phyloP scores from a whole-genome alignment of 306 rosid species.

The Gastrolobium villosum region DNA sequence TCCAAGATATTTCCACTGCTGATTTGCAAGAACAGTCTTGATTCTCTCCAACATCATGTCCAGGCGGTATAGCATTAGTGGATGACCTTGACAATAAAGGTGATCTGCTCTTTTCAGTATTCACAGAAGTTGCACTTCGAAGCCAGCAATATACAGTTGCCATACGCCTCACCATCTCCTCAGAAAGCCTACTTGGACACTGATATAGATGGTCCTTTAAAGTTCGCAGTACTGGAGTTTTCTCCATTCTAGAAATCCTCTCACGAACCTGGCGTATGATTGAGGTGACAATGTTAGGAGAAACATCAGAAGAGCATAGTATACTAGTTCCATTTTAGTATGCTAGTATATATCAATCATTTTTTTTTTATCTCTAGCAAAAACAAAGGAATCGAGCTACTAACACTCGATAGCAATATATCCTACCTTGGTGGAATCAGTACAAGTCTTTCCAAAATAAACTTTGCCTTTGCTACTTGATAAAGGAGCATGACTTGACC shows the following conservation, averaged over 20 bases:
- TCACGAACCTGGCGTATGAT: conserved; percentile 57
- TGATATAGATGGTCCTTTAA: conserved; percentile 85
- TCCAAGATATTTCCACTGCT: conserved; percentile 81
- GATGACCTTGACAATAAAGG: conserved; percentile 77
- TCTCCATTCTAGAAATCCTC: conserved; percentile 56
- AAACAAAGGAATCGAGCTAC: conserved; percentile 22
- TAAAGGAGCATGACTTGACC: conserved; percentile 59
- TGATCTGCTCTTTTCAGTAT: conserved; percentile 62
- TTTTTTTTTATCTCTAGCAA: conserved; percentile 24
- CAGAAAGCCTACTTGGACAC: conserved; percentile 89
- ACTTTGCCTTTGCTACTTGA: conserved; percentile 61
- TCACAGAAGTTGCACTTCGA: conserved; percentile 62
- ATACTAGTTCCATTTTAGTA: conserved; percentile 28
- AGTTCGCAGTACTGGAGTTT: conserved; percentile 63
- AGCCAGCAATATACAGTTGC: conserved; percentile 91
- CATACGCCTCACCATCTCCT: conserved; percentile 97
- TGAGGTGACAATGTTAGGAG: conserved; percentile 41
- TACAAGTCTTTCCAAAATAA: conserved; percentile 53
- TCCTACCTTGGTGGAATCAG: conserved; percentile 65
- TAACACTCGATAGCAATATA: not conserved
- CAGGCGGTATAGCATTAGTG: conserved; percentile 70
- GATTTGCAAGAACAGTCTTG: conserved; percentile 67
- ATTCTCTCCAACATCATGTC: conserved; percentile 60
- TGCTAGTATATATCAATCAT: not conserved
- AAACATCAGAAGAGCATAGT: not conserved